Percentiles rank a stretch among this genome's conserved stretches.
phyloP scores from a whole-genome alignment of 768 basidiomycete genomes.

The Lenzites betulinus region DNA sequence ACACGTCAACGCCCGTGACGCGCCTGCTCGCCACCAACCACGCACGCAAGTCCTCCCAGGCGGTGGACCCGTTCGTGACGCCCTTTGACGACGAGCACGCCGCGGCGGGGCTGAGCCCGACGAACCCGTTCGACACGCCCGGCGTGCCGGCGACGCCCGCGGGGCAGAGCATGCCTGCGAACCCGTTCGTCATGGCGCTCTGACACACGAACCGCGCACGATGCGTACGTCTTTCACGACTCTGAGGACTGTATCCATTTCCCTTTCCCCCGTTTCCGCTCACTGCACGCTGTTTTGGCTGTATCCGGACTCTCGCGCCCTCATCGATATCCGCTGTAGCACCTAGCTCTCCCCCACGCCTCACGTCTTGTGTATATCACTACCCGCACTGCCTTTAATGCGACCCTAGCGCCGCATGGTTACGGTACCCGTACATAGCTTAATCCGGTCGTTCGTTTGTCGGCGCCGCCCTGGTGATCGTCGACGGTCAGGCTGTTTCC shows the following conservation, averaged over 20 bases:
- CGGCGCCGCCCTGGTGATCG: neutral
- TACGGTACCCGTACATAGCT: neutral
- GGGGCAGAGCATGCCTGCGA: conserved; percentile 50
- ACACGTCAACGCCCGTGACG: conserved; percentile 41
- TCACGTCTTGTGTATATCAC: neutral
- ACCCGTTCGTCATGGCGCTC: conserved; percentile 49
- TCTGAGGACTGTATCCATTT: neutral
- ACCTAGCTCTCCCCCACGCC: neutral
- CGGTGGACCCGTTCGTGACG: conserved; percentile 65
- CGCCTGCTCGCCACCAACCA: conserved; percentile 46
- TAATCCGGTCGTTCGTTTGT: conserved; percentile 1
- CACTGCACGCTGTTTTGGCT: neutral
- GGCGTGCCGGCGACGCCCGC: conserved; percentile 14
- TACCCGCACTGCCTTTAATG: neutral
- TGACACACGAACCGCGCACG: conserved; percentile 17
- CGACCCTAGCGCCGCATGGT: neutral
- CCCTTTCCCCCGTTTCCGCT: neutral
- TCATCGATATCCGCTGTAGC: neutral
- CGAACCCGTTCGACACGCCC: conserved; percentile 19
- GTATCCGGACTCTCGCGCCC: conserved; percentile 1
- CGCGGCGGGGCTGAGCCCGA: neutral
- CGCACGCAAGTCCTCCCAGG: conserved; percentile 43
- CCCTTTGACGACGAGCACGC: conserved; percentile 76
- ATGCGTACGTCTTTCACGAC: too few relatives aligned
- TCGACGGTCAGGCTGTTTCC: neutral